Conservation (phyloP, 2,329 filamentous ascomycete species). For the Corynespora cassiicola region DNA sequence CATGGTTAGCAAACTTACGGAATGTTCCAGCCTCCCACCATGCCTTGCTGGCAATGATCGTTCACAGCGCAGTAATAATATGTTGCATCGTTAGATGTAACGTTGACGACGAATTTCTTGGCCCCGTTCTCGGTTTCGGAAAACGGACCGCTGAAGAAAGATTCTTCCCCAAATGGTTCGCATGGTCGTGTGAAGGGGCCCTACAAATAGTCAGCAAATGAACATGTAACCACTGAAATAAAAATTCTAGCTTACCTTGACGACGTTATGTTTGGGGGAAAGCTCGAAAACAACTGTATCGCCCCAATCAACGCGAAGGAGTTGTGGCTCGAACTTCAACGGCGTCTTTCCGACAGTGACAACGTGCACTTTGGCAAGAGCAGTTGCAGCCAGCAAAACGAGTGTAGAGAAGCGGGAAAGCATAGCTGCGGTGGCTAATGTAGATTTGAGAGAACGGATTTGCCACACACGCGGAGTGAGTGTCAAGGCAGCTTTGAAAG, state of each 20-base stretch:
- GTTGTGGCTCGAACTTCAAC: slow-evolving; percentile 7
- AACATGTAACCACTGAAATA: too few species aligned
- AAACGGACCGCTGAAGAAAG: slow-evolving; percentile 31
- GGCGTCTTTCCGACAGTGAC: slow-evolving; percentile 11
- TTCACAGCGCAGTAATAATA: slow-evolving; percentile 31
- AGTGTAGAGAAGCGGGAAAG: too few species aligned
- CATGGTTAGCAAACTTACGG: slow-evolving; percentile 22
- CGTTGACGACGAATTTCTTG: slow-evolving; percentile 31
- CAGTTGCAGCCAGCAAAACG: neutral
- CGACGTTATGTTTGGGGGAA: slow-evolving; percentile 11
- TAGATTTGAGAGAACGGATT: too few species aligned
- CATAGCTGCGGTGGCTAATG: too few species aligned
- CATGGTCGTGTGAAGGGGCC: slow-evolving; percentile 6
- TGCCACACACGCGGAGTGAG: too few species aligned
- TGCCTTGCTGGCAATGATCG: slow-evolving; percentile 29
- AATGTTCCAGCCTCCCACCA: slow-evolving; percentile 27
- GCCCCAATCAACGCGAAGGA: slow-evolving; percentile 6
- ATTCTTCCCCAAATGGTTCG: too few species aligned
- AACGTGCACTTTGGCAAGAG: slow-evolving; percentile 4
- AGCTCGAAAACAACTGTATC: slow-evolving; percentile 14
- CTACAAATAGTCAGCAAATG: too few species aligned
- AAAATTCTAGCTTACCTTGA: too few species aligned
- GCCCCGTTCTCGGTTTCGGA: slow-evolving; percentile 22
- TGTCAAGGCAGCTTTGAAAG: too few species aligned
- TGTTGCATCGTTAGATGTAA: slow-evolving; percentile 25